These are phyloP conservation scores for Volutella citrinella DNA, from an alignment of 2,329 filamentous ascomycete species.

Conservation along the genomic window DNA sequence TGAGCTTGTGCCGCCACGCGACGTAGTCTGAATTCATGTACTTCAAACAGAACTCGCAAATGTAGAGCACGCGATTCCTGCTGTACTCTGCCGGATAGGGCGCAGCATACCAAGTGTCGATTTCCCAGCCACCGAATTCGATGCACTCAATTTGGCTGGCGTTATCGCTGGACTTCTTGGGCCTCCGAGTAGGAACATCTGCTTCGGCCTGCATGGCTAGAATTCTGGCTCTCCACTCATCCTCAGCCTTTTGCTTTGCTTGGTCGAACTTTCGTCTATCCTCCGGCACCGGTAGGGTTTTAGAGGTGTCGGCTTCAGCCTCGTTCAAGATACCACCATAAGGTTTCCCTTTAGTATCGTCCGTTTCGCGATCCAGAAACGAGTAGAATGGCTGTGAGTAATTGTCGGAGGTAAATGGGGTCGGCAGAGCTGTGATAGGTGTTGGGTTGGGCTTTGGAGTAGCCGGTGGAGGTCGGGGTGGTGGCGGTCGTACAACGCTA, in stretches of 20 bases:
- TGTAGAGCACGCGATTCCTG: constrained; percentile 93
- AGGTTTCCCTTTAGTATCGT: constrained; percentile 87
- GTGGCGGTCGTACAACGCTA: constrained; percentile 17
- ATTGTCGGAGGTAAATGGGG: constrained; percentile 54
- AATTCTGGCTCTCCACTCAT: constrained; percentile 75
- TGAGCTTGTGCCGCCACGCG: constrained; percentile 94
- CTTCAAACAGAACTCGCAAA: constrained; percentile 98
- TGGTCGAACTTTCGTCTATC: constrained; percentile 87
- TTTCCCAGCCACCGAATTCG: constrained; percentile 95
- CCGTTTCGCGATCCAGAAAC: constrained; percentile 83
- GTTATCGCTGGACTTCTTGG: constrained; percentile 75
- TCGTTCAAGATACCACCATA: constrained; percentile 93
- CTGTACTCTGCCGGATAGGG: constrained; percentile 99
- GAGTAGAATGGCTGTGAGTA: constrained; percentile 83
- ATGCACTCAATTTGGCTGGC: constrained; percentile 98
- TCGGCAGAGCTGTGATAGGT: constrained; percentile 38
- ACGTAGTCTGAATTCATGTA: constrained; percentile 99
- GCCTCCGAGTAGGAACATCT: constrained; percentile 61
- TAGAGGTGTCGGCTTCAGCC: constrained; percentile 83
- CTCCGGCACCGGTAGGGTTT: constrained; percentile 75
- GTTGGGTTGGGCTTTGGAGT: constrained; percentile 17
- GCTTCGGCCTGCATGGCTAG: constrained; percentile 59
- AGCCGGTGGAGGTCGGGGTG: constrained; percentile 24
- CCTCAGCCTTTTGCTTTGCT: constrained; percentile 85
- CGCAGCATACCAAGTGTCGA: constrained; percentile 98